Evolutionary conservation across 2,329 filamentous ascomycete genomes (phyloP).

Genomic region (Dactylellina haptotyla): DNA sequence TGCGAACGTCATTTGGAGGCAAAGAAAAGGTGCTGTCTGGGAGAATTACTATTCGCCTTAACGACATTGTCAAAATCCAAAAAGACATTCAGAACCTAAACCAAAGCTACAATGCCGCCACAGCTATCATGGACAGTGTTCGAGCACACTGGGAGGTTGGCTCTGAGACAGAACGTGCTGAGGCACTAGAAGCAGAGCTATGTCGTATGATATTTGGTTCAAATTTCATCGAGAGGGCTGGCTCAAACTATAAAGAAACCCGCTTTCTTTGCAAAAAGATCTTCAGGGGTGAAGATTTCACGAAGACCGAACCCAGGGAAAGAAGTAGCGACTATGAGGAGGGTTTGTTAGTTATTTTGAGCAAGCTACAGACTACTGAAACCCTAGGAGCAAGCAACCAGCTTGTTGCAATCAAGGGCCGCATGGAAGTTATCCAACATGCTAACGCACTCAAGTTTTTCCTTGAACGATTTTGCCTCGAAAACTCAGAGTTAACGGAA

Average conservation of each 20-base stretch:
- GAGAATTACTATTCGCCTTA: neutral
- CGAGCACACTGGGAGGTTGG: neutral
- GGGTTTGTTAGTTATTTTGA: neutral
- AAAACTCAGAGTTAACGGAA: neutral
- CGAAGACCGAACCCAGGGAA: neutral
- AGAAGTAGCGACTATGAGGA: neutral
- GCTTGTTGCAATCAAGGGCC: neutral
- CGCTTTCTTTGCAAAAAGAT: neutral
- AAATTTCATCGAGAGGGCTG: constrained; percentile 22
- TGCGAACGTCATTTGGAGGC: neutral
- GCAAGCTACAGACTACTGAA: neutral
- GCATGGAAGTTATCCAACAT: constrained; percentile 24
- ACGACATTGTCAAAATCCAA: neutral
- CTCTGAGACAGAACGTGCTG: neutral
- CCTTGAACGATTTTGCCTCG: constrained; percentile 1
- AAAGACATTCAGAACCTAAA: neutral
- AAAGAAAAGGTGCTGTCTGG: neutral
- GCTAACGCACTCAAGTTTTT: constrained; percentile 19
- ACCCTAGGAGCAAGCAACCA: neutral
- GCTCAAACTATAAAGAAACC: constrained; percentile 7
- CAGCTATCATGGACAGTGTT: neutral
- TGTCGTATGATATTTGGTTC: constrained; percentile 19
- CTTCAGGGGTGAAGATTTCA: neutral
- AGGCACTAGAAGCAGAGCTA: neutral
- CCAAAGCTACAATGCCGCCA: neutral